Conservation (phyloP, 1,284 basidiomycete species). For the Caloboletus firmus region DNA sequence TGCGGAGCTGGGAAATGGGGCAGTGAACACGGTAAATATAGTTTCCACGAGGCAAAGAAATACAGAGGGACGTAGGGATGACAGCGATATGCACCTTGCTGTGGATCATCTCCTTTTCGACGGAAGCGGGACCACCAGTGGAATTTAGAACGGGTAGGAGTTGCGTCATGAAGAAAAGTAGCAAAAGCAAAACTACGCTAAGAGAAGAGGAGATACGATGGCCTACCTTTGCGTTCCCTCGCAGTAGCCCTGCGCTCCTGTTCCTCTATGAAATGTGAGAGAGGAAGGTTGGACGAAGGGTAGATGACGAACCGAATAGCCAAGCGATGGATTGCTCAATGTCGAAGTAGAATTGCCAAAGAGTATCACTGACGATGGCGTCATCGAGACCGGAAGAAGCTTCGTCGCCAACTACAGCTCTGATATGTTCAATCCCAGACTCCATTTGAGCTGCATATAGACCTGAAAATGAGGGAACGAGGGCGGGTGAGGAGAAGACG, state of each 20-base stretch:
- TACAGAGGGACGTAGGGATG: constrained; percentile 12
- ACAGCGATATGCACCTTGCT: constrained; percentile 39
- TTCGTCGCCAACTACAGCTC: constrained; percentile 66
- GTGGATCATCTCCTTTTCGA: constrained; percentile 32
- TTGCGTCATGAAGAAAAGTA: constrained; percentile 33
- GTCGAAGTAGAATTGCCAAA: constrained; percentile 93
- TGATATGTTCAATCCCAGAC: constrained; percentile 66
- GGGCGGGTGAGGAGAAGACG: constrained; percentile 8
- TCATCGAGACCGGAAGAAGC: constrained; percentile 70
- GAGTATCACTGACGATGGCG: constrained; percentile 70
- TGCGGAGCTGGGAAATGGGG: constrained; percentile 14
- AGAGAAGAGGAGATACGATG: constrained; percentile 20
- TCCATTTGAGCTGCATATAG: constrained; percentile 65
- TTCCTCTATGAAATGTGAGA: constrained; percentile 48
- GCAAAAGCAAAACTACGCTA: constrained; percentile 37
- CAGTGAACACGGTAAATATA: constrained; percentile 19
- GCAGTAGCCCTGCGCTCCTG: constrained; percentile 54
- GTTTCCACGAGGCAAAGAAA: constrained; percentile 5
- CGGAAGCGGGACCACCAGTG: constrained; percentile 36
- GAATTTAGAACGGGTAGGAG: constrained; percentile 33
- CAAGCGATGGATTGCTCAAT: constrained; percentile 75
- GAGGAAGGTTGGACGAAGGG: not conserved
- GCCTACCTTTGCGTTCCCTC: constrained; percentile 83
- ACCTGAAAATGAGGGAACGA: constrained; percentile 1
- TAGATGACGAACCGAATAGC: constrained; percentile 58